Percentiles rank a stretch among this genome's conserved stretches.
These are phyloP conservation scores for Yamadazyma phyllophila DNA, from an alignment of 805 yeast genomes.

Conservation along the genomic window DNA sequence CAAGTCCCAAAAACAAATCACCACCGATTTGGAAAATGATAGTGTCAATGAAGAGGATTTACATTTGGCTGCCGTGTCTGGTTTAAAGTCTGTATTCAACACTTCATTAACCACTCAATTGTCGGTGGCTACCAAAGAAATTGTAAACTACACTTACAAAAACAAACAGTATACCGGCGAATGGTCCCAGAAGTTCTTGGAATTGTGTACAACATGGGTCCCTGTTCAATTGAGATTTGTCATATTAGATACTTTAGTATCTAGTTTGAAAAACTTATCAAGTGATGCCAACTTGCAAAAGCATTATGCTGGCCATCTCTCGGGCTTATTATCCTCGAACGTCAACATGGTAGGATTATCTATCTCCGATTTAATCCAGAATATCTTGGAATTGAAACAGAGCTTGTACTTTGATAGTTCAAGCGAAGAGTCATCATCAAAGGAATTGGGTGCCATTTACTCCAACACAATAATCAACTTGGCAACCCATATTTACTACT, in stretches of 20 bases:
- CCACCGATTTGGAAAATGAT: constrained; percentile 32
- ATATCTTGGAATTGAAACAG: constrained; percentile 51
- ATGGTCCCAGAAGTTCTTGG: constrained; percentile 61
- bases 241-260: constrained; percentile 47
- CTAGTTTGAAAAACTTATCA: constrained; percentile 25
- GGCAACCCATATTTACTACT: constrained; percentile 76
- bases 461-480: constrained; percentile 64
- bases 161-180: constrained; percentile 19
- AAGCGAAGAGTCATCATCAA: constrained; percentile 21
- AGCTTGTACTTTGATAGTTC: constrained; percentile 25
- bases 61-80: constrained; percentile 44
- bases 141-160: constrained; percentile 42
- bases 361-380: constrained; percentile 72
- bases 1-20: constrained; percentile 16
- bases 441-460: constrained; percentile 41
- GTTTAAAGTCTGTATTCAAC: constrained; percentile 61
- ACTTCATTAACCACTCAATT: constrained; percentile 63
- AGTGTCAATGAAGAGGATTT: constrained; percentile 38
- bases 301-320: constrained; percentile 44
- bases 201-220: constrained; percentile 68
- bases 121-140: constrained; percentile 50
- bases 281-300: constrained; percentile 25
- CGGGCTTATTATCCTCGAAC: constrained; percentile 67
- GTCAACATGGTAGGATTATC: constrained; percentile 87
- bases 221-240: constrained; percentile 78